Evolutionary conservation across 1,139 yeast genomes (phyloP).

Genomic region (Arxiozyma bovina): DNA sequence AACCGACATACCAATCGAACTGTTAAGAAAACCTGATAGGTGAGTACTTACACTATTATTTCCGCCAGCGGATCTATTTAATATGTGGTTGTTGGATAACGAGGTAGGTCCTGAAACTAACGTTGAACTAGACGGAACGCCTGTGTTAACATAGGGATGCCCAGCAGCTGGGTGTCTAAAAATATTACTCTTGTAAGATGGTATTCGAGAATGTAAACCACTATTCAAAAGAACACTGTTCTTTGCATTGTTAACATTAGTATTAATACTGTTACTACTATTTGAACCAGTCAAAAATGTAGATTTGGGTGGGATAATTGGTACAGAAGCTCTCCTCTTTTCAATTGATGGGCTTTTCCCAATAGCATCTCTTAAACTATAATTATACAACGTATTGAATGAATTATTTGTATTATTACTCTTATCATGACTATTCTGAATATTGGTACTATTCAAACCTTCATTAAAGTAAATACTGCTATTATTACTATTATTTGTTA

Average conservation of each 20-base stretch:
- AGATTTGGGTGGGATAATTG: neutral
- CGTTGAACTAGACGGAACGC: neutral
- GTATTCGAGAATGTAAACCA: neutral
- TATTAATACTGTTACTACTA: neutral
- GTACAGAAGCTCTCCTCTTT: slow-evolving; percentile 4
- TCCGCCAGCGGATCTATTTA: neutral
- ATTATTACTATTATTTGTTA: slow-evolving; percentile 2
- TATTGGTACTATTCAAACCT: neutral
- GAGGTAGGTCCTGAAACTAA: neutral
- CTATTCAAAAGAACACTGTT: neutral
- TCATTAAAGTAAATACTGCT: neutral
- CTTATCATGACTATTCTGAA: no score
- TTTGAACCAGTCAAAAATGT: slow-evolving; percentile 1
- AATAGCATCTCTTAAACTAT: slow-evolving; percentile 1
- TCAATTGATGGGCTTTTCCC: neutral
- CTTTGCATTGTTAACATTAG: neutral
- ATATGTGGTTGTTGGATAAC: neutral
- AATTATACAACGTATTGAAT: neutral
- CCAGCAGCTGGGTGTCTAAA: neutral
- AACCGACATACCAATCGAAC: neutral
- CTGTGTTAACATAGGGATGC: neutral
- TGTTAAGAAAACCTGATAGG: neutral
- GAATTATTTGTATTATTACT: neutral
- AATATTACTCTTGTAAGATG: neutral
- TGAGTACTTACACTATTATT: neutral